Base-by-base conservation (phyloP, 805 yeast genomes). In the Yarrowia bubula region DNA sequence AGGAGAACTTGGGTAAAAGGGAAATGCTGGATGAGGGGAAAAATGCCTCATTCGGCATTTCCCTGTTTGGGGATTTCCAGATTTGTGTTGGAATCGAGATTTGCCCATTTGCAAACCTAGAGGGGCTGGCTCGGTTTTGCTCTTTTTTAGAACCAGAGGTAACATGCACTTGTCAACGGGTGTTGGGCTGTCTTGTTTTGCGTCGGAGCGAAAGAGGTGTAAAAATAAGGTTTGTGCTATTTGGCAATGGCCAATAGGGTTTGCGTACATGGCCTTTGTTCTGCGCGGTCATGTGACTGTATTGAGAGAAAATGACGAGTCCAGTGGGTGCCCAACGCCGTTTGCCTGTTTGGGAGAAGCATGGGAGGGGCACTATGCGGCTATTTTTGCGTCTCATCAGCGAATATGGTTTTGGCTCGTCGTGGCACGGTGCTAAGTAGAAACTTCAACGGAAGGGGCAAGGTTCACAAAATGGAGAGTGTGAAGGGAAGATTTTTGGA, bases 401-500 rank as follows among this genome's bases (percentile, higher is more conserved):
- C 4, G 28, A 22, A 48, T 48, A 48, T 32, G 17, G 55, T 48
- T 51, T 51, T 42, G 37, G 28, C 28, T 22, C 28, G 42, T 35
- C 17, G 43, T 51, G 58, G 43, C 58, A 51, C 43, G 35, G 58
- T 51, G 58, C 58, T 51, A 51, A 50, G 58, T 51, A 51, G 58
- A 38, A 50, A 38, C 58, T 51, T 51, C 58, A 51, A 37, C 58
- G 58, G 58, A 51, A 51, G 58, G 58, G 58, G 58, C 58, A 51
- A 51, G 58, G 58, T 51, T 51, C 58, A 38, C 43, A 51, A 51
- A 51, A 38, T 51, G 43, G 37, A 18, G n/a, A 28, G 22, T 46
- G 18, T 28, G 4, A 4, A n/a, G 15, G 11, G 32, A 32, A 13
- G 28, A 22, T 22, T 15, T 46, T 9, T 32, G 28, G 33, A 47